Evolutionary conservation across 495 filamentous ascomycete genomes (phyloP), one percentile per base, ranked within the genome.

Genomic region (Hypoxylon perforatum): DNA sequence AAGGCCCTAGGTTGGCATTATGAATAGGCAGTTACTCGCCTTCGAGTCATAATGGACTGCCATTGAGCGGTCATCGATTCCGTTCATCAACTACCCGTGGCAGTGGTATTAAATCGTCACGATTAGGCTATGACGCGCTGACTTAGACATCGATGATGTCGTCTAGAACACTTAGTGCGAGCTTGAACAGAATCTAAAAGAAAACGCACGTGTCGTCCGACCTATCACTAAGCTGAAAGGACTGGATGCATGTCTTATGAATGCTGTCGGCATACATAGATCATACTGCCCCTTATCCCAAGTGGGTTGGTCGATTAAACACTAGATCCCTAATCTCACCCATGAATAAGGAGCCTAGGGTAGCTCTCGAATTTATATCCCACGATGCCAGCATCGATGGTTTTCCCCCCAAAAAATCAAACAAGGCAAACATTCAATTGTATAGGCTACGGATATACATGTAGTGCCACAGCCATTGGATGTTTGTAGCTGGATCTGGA

Each of bases 401-500:
- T n/a, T n/a, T n/a, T n/a, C n/a, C n/a, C n/a, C n/a, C n/a, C n/a
- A n/a, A n/a, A n/a, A 25, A 46, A 28, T 28, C 25, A 28, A 3
- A 28, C 3, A 3, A 33, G 11, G 15, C 30, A 44, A 44, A 15
- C 19, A 19, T 15, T 33, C 46, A 38, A 53, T 7, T 52, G 18
- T 14, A 14, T 46, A 56, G 35, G 18, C 41, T 5, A 18, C 28
- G 14, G 14, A 44, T 23, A 17, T 1, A 36, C 36, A 65, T 65
- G 55, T 39, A 35, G 49, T 59, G 49, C 23, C 47, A 61, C 57
- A 0, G 28, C 49, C n/a, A 35, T 48, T 35, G 23, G 23, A 49
- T 21, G 30, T 21, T 45, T 28, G 36, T 17, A 69, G 63, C 60
- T 36, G n/a, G 61, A 69, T 63, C 54, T 41, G 23, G 57, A 58